These are phyloP conservation scores for Suillus luteus DNA, from an alignment of 768 basidiomycete genomes.

Conservation along the genomic window DNA sequence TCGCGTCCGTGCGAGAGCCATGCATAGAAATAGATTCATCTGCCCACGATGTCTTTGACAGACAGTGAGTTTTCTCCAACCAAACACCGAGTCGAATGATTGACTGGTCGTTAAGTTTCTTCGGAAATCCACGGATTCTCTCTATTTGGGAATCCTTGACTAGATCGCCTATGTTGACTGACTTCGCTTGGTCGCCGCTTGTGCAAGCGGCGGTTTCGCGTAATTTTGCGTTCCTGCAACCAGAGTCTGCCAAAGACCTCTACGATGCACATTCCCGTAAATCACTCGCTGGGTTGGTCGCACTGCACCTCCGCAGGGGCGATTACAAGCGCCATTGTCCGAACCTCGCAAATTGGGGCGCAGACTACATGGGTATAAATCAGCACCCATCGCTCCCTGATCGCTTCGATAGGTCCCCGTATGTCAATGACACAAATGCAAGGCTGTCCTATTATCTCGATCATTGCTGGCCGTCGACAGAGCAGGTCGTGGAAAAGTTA, in stretches of 20 bases:
- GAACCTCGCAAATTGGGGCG: conserved; percentile 46
- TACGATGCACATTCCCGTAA: conserved; percentile 19
- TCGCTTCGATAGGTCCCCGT: conserved; percentile 36
- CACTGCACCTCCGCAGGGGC: conserved; percentile 57
- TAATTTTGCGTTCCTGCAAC: conserved; percentile 46
- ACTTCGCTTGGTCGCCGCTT: conserved; percentile 58
- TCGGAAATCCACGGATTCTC: conserved; percentile 43
- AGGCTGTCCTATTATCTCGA: conserved; percentile 38
- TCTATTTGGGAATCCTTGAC: conserved; percentile 45
- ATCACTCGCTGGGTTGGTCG: conserved; percentile 47
- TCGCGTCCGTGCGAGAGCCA: conserved; percentile 37
- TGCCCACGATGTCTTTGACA: conserved; percentile 47
- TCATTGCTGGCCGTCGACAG: conserved; percentile 46
- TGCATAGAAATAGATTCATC: conserved; percentile 49
- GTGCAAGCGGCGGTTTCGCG: conserved; percentile 51
- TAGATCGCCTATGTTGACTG: conserved; percentile 48
- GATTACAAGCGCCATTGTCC: conserved; percentile 59
- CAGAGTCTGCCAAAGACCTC: conserved; percentile 29
- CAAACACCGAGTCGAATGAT: background rate
- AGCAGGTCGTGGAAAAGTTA: conserved; percentile 43
- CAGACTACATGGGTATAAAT: conserved; percentile 53
- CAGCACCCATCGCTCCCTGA: conserved; percentile 44
- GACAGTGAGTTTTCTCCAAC: conserved; percentile 39
- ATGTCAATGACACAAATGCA: conserved; percentile 16
- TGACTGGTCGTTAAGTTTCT: conserved; percentile 39